A percentile compares a stretch with the other conserved stretches of the same genome.
phyloP scores from a whole-genome alignment of 371 early-diverging fungal genomes.

The Mortierella sp. region DNA sequence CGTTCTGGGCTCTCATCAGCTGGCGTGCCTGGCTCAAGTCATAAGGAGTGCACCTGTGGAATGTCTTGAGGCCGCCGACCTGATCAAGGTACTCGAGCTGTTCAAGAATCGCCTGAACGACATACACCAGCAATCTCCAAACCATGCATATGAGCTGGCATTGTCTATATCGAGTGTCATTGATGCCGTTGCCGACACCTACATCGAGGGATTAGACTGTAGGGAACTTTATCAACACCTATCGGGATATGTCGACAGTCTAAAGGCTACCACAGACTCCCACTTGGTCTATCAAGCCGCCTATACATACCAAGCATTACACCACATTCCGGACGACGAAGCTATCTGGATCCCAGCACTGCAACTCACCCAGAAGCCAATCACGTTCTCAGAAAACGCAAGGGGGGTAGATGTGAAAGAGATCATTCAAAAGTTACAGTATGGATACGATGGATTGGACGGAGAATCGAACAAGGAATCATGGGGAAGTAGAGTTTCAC shows the following conservation, averaged over 20 bases:
- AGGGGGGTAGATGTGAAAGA: background rate
- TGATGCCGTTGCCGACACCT: too few relatives aligned
- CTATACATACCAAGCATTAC: conserved; percentile 8
- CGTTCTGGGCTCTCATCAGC: background rate
- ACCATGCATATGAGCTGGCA: too few relatives aligned
- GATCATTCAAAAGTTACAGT: too few relatives aligned
- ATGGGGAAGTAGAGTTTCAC: too few relatives aligned
- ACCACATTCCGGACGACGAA: conserved; percentile 7
- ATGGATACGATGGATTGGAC: too few relatives aligned
- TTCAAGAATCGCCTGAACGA: too few relatives aligned
- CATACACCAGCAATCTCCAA: too few relatives aligned
- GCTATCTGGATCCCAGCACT: background rate
- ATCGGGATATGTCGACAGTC: background rate
- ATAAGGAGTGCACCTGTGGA: background rate
- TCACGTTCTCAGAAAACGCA: too few relatives aligned
- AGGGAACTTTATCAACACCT: background rate
- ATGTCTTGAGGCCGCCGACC: conserved; percentile 5
- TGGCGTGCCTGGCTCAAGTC: conserved; percentile 1
- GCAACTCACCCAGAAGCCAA: background rate
- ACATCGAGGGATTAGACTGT: background rate
- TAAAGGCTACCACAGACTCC: background rate
- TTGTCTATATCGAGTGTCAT: too few relatives aligned
- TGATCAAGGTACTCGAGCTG: background rate
- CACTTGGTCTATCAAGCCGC: conserved; percentile 9
- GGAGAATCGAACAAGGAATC: background rate